Conservation (phyloP, 2,329 filamentous ascomycete species). For the Piedraia hortae region DNA sequence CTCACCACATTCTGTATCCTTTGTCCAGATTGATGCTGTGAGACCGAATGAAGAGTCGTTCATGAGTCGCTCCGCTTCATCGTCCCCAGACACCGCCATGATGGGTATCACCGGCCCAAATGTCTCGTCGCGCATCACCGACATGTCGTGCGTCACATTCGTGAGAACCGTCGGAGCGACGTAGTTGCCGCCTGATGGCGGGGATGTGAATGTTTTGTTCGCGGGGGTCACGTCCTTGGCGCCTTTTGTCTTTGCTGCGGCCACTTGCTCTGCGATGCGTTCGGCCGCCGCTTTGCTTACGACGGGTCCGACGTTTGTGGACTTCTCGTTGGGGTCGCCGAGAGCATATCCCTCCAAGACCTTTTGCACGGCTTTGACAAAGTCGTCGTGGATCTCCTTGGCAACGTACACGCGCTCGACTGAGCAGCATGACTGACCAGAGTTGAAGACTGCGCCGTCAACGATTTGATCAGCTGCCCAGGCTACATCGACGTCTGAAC, state of each 20-base stretch:
- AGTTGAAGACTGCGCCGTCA: constrained; percentile 91
- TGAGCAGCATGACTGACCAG: constrained; percentile 90
- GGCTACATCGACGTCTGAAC: constrained; percentile 57
- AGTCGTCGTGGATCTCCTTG: constrained; percentile 55
- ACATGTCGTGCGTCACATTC: constrained; percentile 56
- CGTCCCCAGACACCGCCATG: constrained; percentile 58
- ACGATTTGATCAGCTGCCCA: constrained; percentile 92
- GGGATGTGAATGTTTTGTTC: constrained; percentile 46
- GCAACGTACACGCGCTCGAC: constrained; percentile 81
- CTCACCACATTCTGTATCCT: constrained; percentile 49
- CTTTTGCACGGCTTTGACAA: constrained; percentile 50
- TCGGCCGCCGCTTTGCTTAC: constrained; percentile 55
- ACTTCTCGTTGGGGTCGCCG: constrained; percentile 58
- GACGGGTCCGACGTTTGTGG: constrained; percentile 67
- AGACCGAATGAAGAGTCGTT: constrained; percentile 86
- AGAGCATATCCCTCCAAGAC: constrained; percentile 56
- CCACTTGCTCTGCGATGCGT: constrained; percentile 49
- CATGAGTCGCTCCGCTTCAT: constrained; percentile 62
- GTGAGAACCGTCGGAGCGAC: constrained; percentile 64
- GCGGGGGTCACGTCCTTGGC: constrained; percentile 63
- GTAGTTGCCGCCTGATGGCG: constrained; percentile 60
- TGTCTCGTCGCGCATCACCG: constrained; percentile 77
- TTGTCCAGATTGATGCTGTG: constrained; percentile 94
- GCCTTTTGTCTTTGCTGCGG: constrained; percentile 58
- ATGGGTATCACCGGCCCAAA: constrained; percentile 83